Conservation (phyloP, 495 filamentous ascomycete species). For the Neurospora sp. region DNA sequence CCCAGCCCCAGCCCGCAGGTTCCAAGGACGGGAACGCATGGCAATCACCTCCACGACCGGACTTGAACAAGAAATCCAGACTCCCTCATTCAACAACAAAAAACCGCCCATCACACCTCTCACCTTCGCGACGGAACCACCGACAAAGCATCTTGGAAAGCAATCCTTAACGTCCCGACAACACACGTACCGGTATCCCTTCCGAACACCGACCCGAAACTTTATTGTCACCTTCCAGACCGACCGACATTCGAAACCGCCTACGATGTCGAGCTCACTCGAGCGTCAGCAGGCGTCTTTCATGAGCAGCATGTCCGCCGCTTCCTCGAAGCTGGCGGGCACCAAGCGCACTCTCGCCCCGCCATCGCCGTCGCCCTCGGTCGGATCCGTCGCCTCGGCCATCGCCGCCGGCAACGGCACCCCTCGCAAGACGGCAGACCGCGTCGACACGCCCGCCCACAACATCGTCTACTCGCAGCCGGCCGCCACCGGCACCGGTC, state of each 20-base stretch:
- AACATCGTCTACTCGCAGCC: conserved; percentile 68
- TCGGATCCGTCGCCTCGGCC: conserved; percentile 38
- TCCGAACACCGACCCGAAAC: background rate
- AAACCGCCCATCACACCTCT: background rate
- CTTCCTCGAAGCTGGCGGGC: conserved; percentile 34
- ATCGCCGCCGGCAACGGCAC: conserved; percentile 28
- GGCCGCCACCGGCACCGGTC: conserved; percentile 62
- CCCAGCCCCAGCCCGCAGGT: background rate
- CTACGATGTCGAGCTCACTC: conserved; percentile 40
- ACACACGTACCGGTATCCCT: background rate
- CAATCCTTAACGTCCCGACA: background rate
- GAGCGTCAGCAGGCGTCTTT: conserved; percentile 40
- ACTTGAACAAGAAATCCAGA: background rate
- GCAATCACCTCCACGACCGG: background rate
- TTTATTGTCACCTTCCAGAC: background rate
- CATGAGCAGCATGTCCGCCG: conserved; percentile 34
- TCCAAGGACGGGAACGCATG: background rate
- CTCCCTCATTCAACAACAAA: background rate
- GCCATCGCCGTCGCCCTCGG: conserved; percentile 29
- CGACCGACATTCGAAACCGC: background rate
- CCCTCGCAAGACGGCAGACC: conserved; percentile 34
- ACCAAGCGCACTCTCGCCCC: conserved; percentile 35
- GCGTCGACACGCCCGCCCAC: conserved; percentile 31
- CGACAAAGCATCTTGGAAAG: background rate
- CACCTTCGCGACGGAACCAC: background rate